Percentiles rank a stretch among this genome's conserved stretches.
These are phyloP conservation scores for Colletotrichum sp. DNA, from an alignment of 2,329 filamentous ascomycete species.

Conservation along the genomic window DNA sequence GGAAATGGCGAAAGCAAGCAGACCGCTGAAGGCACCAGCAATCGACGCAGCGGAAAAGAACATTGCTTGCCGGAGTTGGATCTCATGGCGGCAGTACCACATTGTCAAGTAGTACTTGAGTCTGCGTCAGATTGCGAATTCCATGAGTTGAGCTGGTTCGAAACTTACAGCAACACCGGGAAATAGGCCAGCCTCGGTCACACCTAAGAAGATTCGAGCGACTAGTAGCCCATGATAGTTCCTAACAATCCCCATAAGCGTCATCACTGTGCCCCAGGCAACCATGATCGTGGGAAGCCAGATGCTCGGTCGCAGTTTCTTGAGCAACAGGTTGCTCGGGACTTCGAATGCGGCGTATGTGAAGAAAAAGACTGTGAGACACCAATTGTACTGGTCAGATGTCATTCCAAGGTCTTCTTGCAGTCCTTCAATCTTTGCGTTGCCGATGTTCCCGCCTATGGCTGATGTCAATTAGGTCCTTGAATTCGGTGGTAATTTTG, in stretches of 20 bases:
- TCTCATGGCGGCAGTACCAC: conserved; percentile 65
- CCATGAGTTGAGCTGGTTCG: too few species aligned
- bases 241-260: conserved; percentile 57
- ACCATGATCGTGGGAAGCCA: conserved; percentile 83
- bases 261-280: conserved; percentile 56
- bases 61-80: conserved; percentile 65
- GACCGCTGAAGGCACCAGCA: conserved; percentile 77
- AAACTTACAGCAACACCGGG: conserved; percentile 60
- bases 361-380: conserved; percentile 78
- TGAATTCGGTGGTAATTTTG: fast-evolving
- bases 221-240: conserved; percentile 52
- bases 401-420: conserved; percentile 62
- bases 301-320: conserved; percentile 72
- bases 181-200: conserved; percentile 72
- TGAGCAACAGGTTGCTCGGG: conserved; percentile 79
- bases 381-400: conserved; percentile 72
- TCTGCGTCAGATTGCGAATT: too few species aligned
- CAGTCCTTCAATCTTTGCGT: conserved; percentile 69
- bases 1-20: conserved; percentile 72
- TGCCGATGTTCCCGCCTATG: conserved; percentile 64
- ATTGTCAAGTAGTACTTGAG: conserved; percentile 57
- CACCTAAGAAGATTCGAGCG: conserved; percentile 63
- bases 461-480: background rate
- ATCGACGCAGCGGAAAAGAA: conserved; percentile 86
- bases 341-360: conserved; percentile 79